Base-by-base conservation (phyloP, 768 basidiomycete genomes). In the Termitomyces sp. region DNA sequence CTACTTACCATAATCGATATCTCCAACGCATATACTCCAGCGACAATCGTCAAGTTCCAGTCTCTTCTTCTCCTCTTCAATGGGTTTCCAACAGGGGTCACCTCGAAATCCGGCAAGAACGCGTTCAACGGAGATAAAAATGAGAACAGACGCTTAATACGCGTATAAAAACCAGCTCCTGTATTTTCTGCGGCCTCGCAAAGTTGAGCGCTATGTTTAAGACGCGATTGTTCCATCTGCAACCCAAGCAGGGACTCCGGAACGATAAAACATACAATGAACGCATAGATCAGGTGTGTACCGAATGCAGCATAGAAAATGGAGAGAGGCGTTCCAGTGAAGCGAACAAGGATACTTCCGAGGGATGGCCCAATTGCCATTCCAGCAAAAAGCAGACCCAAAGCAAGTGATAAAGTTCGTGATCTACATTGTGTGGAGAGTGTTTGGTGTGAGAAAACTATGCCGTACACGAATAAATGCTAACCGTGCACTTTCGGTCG, bases 321-420 rank as follows among this genome's bases (percentile, higher is more conserved):
- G 0, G 82, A 81, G 20, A 90, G 69, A 10, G 80, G 64, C 16
- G 74, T 71, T 6, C 78, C 79, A 0, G 86, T 88, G 24, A 70
- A 63, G 36, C 73, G 79, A 65, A 94, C 82, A 42, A 92, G 66
- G 36, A 90, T 58, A 52, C 82, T 78, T 14, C 92, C 90, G 0
- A 94, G 57, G 4, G 83, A 78, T 5, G 94, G 94, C 0, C 94
- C 94, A 20, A 90, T 32, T 1, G 86, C 87, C 66, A 90, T 78
- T n/a, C 94, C 94, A 9, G 74, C 66, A 70, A 89, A 92, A 46
- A 86, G 59, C 4, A 91, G 73, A 0, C 94, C 94, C 2, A 84
- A 71, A 45, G 75, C 73, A 33, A 88, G 69, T 1, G 90, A 89
- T 65, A 90, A 86, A 22, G 77, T 75, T 6, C 80, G 80, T 5